Evolutionary conservation across 2,329 filamentous ascomycete genomes (phyloP), one percentile per base, ranked within the genome.

Genomic region (Raffaelea albimanens): DNA sequence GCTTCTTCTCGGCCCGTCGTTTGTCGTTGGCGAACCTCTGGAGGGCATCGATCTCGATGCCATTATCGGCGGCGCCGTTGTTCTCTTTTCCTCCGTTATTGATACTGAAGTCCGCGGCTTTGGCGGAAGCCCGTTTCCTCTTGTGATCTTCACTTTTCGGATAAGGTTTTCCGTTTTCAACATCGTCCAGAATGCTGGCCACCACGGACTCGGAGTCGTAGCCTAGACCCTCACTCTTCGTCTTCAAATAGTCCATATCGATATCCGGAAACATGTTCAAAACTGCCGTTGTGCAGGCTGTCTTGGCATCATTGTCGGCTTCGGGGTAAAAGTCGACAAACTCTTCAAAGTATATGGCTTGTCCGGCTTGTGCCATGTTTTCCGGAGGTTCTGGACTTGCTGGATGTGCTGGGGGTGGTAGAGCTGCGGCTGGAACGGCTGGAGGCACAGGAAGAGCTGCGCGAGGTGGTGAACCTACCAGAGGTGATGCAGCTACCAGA

Each of bases 181-280:
- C 52, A 4, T 62, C 55, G 44, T 71, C 67, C 13, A 74, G 52
- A 14, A 76, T 63, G 23, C 55, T 43, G 36, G 59, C 55, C 36
- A 74, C 63, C 23, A 68, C 55, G 1, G 47, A 47, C 4, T 63
- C 56, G 2, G 60, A 16, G 36, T 63, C 45, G 50, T 65, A 63
- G 2, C 23, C 36, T 5, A 64, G 46, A 25, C 60, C 50, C 0
- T 46, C 29, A 3, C 58, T 58, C 4, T 66, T 47, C 4, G 50
- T 41, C 5, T 57, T 48, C 13, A 75, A 57, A 46, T 66, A 68
- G 0, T 63, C 50, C 1, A 56, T 61, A 49, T 68, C 72, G 2
- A 76, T 70, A 38, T 75, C 66, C 0, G 71, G 69, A 49, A 76
- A 73, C 9, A 73, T 43, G 4, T 48, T 41, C 9, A 63, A 52